Evolutionary conservation across 345 rosid genomes (phyloP).

Genomic region (Syzygium aromaticum): DNA sequence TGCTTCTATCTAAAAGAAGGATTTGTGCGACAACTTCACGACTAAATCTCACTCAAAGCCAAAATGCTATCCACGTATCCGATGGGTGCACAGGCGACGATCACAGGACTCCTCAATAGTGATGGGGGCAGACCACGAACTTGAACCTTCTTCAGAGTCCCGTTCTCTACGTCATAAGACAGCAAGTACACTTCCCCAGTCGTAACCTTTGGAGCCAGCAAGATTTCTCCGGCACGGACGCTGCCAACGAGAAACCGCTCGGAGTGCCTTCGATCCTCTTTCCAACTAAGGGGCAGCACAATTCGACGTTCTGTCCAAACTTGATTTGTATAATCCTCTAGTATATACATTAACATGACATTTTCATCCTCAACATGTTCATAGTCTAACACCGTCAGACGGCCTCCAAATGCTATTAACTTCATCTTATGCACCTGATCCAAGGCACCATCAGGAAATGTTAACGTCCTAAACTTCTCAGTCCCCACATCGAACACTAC

Average conservation of each 20-base stretch:
- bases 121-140: neutral
- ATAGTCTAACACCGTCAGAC: neutral
- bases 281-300: neutral
- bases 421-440: neutral
- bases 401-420: neutral
- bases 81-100: neutral
- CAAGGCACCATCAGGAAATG: neutral
- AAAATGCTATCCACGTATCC: slow-evolving; percentile 1
- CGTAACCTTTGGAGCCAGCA: neutral
- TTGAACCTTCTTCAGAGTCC: neutral
- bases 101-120: neutral
- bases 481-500: neutral
- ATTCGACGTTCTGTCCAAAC: neutral
- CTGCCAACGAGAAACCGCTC: neutral
- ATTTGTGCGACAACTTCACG: neutral
- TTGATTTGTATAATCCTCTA: neutral
- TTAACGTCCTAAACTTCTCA: neutral
- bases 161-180: neutral
- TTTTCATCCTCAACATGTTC: neutral
- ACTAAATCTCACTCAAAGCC: neutral
- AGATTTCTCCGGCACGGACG: neutral
- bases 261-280: neutral
- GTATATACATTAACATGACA: neutral
- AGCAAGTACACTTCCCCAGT: neutral
- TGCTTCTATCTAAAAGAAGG: neutral